Percentiles rank a stretch among this genome's conserved stretches.
These are phyloP conservation scores for Fusarium caatingaense DNA, from an alignment of 2,329 filamentous ascomycete species.

Conservation along the genomic window DNA sequence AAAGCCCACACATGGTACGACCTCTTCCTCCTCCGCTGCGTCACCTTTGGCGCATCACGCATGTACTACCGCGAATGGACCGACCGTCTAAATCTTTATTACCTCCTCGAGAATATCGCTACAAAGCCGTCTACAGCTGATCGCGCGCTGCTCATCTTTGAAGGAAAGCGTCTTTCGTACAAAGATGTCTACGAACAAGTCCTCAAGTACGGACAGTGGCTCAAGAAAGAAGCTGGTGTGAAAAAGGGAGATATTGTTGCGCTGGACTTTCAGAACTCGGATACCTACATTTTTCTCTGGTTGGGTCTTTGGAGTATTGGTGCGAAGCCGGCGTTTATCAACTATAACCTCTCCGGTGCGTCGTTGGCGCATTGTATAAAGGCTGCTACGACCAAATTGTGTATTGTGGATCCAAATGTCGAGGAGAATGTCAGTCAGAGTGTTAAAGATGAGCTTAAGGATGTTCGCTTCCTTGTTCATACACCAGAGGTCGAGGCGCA, in stretches of 20 bases:
- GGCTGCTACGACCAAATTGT: slow-evolving; percentile 72
- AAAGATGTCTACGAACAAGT: slow-evolving; percentile 77
- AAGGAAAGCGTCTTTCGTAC: slow-evolving; percentile 77
- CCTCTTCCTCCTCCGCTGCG: slow-evolving; percentile 65
- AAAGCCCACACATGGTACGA: slow-evolving; percentile 76
- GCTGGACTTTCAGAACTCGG: slow-evolving; percentile 83
- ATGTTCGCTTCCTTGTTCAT: slow-evolving; percentile 71
- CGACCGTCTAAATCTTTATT: slow-evolving; percentile 78
- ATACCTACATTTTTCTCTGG: slow-evolving; percentile 80
- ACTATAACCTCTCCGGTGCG: slow-evolving; percentile 82
- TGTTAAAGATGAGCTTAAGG: slow-evolving; percentile 61
- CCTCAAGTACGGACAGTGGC: slow-evolving; percentile 80
- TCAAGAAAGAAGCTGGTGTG: slow-evolving; percentile 72
- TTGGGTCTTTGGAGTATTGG: slow-evolving; percentile 86
- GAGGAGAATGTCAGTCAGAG: slow-evolving; percentile 67
- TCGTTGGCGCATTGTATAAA: slow-evolving; percentile 79
- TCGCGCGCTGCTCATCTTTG: slow-evolving; percentile 72
- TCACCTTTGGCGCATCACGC: slow-evolving; percentile 59
- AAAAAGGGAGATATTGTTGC: slow-evolving; percentile 81
- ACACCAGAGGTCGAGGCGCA: slow-evolving; percentile 67
- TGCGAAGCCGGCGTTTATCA: slow-evolving; percentile 86
- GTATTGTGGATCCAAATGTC: slow-evolving; percentile 75
- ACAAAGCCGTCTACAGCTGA: slow-evolving; percentile 62
- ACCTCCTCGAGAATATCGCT: slow-evolving; percentile 76
- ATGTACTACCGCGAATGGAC: slow-evolving; percentile 61